These are phyloP conservation scores for Candida sp. DNA, from an alignment of 1,139 yeast species.

Conservation along the genomic window DNA sequence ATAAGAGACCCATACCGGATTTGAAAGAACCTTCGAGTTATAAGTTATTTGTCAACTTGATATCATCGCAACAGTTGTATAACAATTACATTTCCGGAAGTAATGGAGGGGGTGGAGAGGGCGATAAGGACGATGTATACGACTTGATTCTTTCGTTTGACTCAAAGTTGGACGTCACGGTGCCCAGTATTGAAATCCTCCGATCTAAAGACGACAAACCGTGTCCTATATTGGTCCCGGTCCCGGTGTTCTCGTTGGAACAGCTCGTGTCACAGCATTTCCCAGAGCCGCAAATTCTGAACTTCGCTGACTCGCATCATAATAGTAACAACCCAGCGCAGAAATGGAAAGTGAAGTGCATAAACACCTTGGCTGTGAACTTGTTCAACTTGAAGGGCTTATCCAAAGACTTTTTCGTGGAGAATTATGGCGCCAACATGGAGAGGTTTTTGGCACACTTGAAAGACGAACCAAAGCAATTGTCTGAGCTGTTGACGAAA, in stretches of 20 bases:
- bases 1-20: slow-evolving; percentile 17
- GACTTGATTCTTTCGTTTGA: slow-evolving; percentile 66
- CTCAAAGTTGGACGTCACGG: slow-evolving; percentile 45
- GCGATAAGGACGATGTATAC: slow-evolving; percentile 21
- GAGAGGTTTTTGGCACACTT: slow-evolving; percentile 21
- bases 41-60: slow-evolving; percentile 20
- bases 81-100: slow-evolving; percentile 35
- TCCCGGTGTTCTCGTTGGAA: slow-evolving; percentile 41
- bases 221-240: slow-evolving; percentile 42
- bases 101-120: slow-evolving; percentile 12
- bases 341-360: slow-evolving; percentile 37
- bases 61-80: slow-evolving; percentile 44
- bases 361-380: slow-evolving; percentile 36
- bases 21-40: not conserved
- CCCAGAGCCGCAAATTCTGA: slow-evolving; percentile 24
- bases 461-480: slow-evolving; percentile 20
- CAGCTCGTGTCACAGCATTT: slow-evolving; percentile 29
- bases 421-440: slow-evolving; percentile 34
- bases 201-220: slow-evolving; percentile 21
- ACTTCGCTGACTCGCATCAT: slow-evolving; percentile 17
- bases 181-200: slow-evolving; percentile 44
- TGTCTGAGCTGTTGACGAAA: slow-evolving; percentile 22
- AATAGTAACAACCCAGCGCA: slow-evolving; percentile 18
- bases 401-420: slow-evolving; percentile 24
- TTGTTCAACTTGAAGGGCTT: slow-evolving; percentile 24